Percentiles rank a stretch among this genome's conserved stretches.
Conservation (phyloP, 2,329 filamentous ascomycete genomes). For the Fusarium lateritium region DNA sequence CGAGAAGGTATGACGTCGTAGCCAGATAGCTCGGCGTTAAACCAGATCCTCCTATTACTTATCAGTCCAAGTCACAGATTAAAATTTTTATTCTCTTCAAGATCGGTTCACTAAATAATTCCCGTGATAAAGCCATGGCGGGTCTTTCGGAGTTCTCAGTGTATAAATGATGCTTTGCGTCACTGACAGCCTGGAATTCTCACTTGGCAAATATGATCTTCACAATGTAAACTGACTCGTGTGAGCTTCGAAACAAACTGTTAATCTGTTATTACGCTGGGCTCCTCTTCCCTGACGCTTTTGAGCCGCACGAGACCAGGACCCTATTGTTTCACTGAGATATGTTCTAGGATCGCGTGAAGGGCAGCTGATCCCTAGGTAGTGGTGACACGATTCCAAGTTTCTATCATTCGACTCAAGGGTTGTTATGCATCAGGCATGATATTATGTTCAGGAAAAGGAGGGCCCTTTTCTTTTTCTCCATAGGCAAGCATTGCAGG, state of each 20-base stretch:
- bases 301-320: not conserved
- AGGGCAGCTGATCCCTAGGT: not conserved
- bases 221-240: conserved; percentile 15
- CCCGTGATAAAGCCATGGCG: conserved; percentile 2
- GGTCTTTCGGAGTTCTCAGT: not conserved
- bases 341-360: not conserved
- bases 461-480: not conserved
- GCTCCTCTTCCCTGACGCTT: too few relatives aligned
- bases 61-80: conserved; percentile 2
- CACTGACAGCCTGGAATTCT: conserved; percentile 1
- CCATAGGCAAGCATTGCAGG: not conserved
- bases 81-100: not conserved
- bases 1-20: conserved; percentile 37
- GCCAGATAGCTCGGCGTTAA: conserved; percentile 23
- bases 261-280: not conserved
- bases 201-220: conserved; percentile 9
- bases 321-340: not conserved
- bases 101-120: not conserved
- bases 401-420: conserved; percentile 18
- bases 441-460: not conserved
- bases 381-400: conserved; percentile 19
- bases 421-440: not conserved
- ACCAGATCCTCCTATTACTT: conserved; percentile 13
- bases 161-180: conserved; percentile 35
- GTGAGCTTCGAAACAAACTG: not conserved